Evolutionary conservation across 768 basidiomycete species (phyloP), one percentile per base, ranked within the genome.

Genomic region (Termitomyces bulborhizus): DNA sequence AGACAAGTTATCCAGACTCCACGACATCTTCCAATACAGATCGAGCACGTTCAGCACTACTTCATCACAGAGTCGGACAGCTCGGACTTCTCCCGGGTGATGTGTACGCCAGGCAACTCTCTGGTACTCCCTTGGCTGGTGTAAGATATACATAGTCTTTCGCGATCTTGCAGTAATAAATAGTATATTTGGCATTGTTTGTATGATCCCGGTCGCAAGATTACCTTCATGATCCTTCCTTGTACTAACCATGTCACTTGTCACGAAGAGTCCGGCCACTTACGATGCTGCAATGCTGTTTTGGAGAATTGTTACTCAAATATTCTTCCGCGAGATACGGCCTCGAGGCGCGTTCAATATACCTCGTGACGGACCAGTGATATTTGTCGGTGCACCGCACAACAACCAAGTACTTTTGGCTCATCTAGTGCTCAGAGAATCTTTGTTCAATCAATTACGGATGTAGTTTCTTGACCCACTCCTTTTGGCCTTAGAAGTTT

Each of bases 281-380:
- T 94, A 93, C 66, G 88, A 93, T 66, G 75, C 82, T 27, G 84
- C 84, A 40, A 83, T 96, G 69, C 67, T 89, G 46, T 92, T 96
- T 71, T 96, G 90, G 91, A 75, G 88, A 55, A 75, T 80, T 2
- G 80, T 96, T 55, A 92, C 90, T 60, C 90, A 90, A 71, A 85
- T 98, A 62, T 98, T 98, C 79, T 98, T 98, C 76, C 78, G 96
- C 61, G 96, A 98, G 73, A 86, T 98, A 63, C 81, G 96, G 56
- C 91, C 94, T 3, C 78, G 96, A 69, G 92, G 96, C 49, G 90
- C 94, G 34, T 98, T 90, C 80, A 91, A 97, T 68, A 91, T 98
- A 56, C 96, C 96, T 26, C 79, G 79, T 55, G 81, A 90, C 55
- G 96, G 93, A 0, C 90, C 96, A 2, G 83, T 96, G 52, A 91